phyloP scores from a whole-genome alignment of 768 basidiomycete genomes.

The Tylopilus rubrobrunneus region DNA sequence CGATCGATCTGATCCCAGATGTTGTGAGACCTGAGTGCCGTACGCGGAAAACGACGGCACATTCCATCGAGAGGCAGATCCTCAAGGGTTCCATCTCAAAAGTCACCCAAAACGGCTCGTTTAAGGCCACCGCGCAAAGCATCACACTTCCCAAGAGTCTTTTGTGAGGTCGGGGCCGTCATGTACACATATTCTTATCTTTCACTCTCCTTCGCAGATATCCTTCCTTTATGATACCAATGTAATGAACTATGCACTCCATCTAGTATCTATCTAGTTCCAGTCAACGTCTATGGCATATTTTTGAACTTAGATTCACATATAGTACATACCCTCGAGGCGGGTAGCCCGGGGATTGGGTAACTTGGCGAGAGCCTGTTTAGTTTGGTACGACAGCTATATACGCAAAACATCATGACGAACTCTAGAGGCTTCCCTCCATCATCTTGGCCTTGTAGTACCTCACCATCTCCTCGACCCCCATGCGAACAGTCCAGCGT shows the following conservation, averaged over 20 bases:
- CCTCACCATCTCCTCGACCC: conserved; percentile 90
- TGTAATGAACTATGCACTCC: conserved; percentile 6
- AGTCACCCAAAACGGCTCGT: conserved; percentile 30
- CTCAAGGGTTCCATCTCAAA: conserved; percentile 56
- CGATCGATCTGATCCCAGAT: conserved; percentile 37
- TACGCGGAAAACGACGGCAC: conserved; percentile 28
- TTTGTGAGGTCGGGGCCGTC: neutral
- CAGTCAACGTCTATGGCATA: neutral
- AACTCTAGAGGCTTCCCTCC: conserved; percentile 67
- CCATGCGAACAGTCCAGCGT: conserved; percentile 89
- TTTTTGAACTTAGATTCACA: conserved; percentile 17
- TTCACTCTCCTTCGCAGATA: conserved; percentile 3
- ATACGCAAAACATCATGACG: neutral
- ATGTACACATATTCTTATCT: conserved; percentile 11
- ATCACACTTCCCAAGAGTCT: conserved; percentile 12
- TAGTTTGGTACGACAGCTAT: neutral
- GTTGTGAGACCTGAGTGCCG: conserved; percentile 3
- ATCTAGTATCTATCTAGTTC: conserved; percentile 9
- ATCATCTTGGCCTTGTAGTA: conserved; percentile 90
- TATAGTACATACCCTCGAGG: conserved; percentile 9
- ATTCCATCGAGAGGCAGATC: conserved; percentile 44
- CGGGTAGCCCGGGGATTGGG: neutral
- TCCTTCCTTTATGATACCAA: conserved; percentile 10
- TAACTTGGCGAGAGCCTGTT: neutral
- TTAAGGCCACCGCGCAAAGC: conserved; percentile 11